Evolutionary conservation across 495 filamentous ascomycete species (phyloP).

Genomic region (Aspergillus indologenus): DNA sequence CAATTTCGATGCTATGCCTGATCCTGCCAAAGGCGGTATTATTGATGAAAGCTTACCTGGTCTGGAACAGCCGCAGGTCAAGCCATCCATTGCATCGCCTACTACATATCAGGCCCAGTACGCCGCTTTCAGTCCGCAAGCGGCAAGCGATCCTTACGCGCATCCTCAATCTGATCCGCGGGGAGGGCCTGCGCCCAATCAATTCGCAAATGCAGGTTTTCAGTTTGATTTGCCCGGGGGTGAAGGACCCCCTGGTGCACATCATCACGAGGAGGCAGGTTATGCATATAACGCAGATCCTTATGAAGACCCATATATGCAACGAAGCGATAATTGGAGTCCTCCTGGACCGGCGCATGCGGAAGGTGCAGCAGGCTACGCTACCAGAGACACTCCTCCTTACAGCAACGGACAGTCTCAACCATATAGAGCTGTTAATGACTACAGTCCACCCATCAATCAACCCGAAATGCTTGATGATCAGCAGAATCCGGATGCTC

Average conservation of each 20-base stretch:
- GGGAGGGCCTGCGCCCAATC: slow-evolving; percentile 46
- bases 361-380: slow-evolving; percentile 8
- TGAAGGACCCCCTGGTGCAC: slow-evolving; percentile 29
- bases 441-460: slow-evolving; percentile 16
- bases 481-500: slow-evolving; percentile 55
- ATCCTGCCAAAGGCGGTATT: slow-evolving; percentile 31
- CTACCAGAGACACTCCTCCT: slow-evolving; percentile 10
- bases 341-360: slow-evolving; percentile 14
- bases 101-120: slow-evolving; percentile 28
- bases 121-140: slow-evolving; percentile 34
- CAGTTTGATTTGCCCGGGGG: slow-evolving; percentile 70
- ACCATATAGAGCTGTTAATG: slow-evolving; percentile 22
- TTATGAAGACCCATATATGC: slow-evolving; percentile 13
- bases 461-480: slow-evolving; percentile 20
- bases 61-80: slow-evolving; percentile 31
- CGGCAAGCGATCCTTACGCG: slow-evolving; percentile 43
- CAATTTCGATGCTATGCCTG: slow-evolving; percentile 67
- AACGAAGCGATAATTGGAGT: slow-evolving; percentile 10
- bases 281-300: slow-evolving; percentile 13
- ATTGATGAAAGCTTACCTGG: slow-evolving; percentile 55
- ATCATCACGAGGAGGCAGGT: slow-evolving; percentile 30
- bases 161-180: slow-evolving; percentile 69
- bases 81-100: slow-evolving; percentile 18
- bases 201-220: slow-evolving; percentile 48
- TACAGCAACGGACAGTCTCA: slow-evolving; percentile 23